phyloP scores from a whole-genome alignment of 148 eudicot species.

The Fagopyrum tataricum region DNA sequence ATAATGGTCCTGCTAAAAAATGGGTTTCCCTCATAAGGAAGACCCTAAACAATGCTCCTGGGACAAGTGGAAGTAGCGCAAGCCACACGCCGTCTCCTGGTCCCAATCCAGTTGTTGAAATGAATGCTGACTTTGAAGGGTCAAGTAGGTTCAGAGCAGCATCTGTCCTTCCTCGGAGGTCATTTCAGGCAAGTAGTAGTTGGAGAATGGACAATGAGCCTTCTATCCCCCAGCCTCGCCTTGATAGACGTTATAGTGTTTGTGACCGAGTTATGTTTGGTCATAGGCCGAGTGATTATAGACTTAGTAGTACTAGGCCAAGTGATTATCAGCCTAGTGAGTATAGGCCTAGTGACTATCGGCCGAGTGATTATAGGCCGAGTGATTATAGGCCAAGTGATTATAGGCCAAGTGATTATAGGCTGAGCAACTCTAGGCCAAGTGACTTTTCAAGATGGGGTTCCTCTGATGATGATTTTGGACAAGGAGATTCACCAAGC shows the following conservation, averaged over 20 bases:
- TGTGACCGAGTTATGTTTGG: constrained; percentile 82
- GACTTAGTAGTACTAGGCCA: constrained; percentile 31
- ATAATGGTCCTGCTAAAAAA: constrained; percentile 89
- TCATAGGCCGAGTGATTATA: constrained; percentile 62
- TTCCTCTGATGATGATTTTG: constrained; percentile 84
- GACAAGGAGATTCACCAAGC: constrained; percentile 77
- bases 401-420: constrained; percentile 36
- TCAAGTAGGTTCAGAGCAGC: constrained; percentile 48
- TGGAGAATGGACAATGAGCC: constrained; percentile 51
- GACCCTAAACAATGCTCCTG: constrained; percentile 80
- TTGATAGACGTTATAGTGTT: constrained; percentile 82
- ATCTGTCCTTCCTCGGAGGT: constrained; percentile 63
- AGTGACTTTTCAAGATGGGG: constrained; percentile 87
- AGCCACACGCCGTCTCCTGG: constrained; percentile 85
- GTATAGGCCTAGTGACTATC: constrained; percentile 8
- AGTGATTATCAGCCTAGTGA: constrained; percentile 24
- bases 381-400: constrained; percentile 40
- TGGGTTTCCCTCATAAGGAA: constrained; percentile 66
- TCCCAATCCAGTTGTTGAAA: constrained; percentile 78
- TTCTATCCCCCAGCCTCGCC: constrained; percentile 63
- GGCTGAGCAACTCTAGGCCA: constrained; percentile 59
- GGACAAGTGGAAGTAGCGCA: constrained; percentile 56
- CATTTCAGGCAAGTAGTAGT: constrained; percentile 65
- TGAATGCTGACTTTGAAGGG: constrained; percentile 87
- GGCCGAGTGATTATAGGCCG: constrained; percentile 31